phyloP scores from a whole-genome alignment of 1,284 basidiomycete genomes.

The Puccinia coronata region DNA sequence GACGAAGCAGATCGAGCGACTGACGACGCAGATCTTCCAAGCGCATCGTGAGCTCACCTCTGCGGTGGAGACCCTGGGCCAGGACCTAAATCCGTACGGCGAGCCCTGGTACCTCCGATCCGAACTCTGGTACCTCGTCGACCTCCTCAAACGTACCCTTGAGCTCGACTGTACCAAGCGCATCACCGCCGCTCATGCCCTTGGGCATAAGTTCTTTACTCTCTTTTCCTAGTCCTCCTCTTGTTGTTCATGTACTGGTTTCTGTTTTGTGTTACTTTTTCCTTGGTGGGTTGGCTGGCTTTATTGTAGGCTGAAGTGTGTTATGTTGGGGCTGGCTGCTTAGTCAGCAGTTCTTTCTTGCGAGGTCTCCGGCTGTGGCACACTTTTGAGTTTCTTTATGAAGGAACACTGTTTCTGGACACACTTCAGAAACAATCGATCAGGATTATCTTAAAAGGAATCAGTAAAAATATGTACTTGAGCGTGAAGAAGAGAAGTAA shows the following conservation, averaged over 20 bases:
- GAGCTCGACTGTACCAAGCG: constrained; percentile 73
- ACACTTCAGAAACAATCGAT: too few species aligned
- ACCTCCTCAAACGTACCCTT: constrained; percentile 72
- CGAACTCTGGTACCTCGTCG: constrained; percentile 69
- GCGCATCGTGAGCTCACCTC: constrained; percentile 51
- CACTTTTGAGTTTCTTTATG: too few species aligned
- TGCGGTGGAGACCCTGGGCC: constrained; percentile 8
- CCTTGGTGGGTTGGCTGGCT: too few species aligned
- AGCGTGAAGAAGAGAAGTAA: too few species aligned
- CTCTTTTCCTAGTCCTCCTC: constrained; percentile 23
- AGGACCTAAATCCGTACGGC: constrained; percentile 46
- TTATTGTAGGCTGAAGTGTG: too few species aligned
- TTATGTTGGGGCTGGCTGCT: too few species aligned
- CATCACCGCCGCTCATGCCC: constrained; percentile 71
- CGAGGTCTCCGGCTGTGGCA: too few species aligned
- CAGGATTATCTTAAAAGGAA: too few species aligned
- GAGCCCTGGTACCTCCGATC: constrained; percentile 62
- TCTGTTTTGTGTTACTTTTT: too few species aligned
- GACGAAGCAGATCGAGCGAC: constrained; percentile 55
- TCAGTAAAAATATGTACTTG: too few species aligned
- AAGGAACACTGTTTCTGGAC: too few species aligned
- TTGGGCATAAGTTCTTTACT: constrained; percentile 74
- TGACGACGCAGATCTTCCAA: constrained; percentile 30
- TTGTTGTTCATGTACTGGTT: neutral
- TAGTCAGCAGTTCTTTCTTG: neutral